These are phyloP conservation scores for Aaosphaeria arxii DNA, from an alignment of 2,329 filamentous ascomycete genomes.

Conservation along the genomic window DNA sequence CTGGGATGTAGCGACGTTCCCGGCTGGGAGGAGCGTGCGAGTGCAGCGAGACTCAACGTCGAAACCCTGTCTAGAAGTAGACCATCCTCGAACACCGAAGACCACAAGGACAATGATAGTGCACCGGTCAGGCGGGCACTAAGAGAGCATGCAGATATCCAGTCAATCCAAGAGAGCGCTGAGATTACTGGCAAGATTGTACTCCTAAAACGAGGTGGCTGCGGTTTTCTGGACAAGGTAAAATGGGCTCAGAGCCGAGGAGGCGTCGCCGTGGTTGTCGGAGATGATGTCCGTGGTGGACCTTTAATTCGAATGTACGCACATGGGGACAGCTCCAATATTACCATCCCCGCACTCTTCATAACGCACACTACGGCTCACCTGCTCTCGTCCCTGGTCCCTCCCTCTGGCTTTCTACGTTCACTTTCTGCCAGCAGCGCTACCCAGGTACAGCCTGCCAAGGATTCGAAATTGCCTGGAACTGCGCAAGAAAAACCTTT, in stretches of 20 bases:
- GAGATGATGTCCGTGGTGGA: conserved; percentile 86
- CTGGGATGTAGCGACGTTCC: conserved; percentile 93
- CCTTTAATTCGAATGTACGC: conserved; percentile 97
- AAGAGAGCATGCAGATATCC: conserved; percentile 75
- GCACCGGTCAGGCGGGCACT: conserved; percentile 55
- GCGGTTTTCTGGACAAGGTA: conserved; percentile 94
- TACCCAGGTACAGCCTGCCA: conserved; percentile 8
- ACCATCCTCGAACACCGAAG: not conserved
- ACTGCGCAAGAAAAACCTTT: conserved; percentile 44
- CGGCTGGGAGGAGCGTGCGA: conserved; percentile 67
- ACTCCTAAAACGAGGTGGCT: conserved; percentile 85
- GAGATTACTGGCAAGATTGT: conserved; percentile 94
- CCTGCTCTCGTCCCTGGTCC: conserved; percentile 81
- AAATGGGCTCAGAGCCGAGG: conserved; percentile 95
- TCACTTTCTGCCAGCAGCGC: conserved; percentile 60
- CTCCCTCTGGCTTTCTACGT: conserved; percentile 61
- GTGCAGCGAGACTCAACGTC: conserved; percentile 5
- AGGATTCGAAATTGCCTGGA: conserved; percentile 25
- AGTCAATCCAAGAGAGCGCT: conserved; percentile 84
- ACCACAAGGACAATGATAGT: conserved; percentile 81
- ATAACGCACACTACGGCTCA: conserved; percentile 94
- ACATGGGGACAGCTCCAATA: conserved; percentile 90
- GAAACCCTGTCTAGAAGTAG: not conserved
- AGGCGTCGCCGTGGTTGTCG: conserved; percentile 85
- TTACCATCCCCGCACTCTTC: conserved; percentile 91